Evolutionary conservation across 2,329 filamentous ascomycete species (phyloP).

Genomic region (Epichloe sibirici): DNA sequence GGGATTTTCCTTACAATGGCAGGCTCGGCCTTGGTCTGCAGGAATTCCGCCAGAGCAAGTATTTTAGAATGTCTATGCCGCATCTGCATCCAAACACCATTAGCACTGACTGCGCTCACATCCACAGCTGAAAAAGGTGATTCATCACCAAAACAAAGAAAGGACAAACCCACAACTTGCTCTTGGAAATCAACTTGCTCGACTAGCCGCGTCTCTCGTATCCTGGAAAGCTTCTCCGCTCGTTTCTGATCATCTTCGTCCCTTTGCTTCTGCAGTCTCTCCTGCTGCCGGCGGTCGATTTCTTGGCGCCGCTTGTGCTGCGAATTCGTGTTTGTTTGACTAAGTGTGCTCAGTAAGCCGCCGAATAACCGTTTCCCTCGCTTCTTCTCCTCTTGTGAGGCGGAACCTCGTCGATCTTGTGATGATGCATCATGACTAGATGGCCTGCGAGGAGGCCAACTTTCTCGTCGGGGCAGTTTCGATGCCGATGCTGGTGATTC

Average conservation of each 20-base stretch:
- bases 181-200: constrained; percentile 69
- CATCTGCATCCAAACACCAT: constrained; percentile 49
- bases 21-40: constrained; percentile 61
- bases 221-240: constrained; percentile 50
- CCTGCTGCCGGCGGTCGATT: constrained; percentile 71
- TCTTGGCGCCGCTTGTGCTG: constrained; percentile 62
- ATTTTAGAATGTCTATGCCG: constrained; percentile 59
- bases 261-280: constrained; percentile 60
- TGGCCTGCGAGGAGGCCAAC: constrained; percentile 4
- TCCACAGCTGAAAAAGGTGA: background rate
- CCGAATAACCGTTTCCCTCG: constrained; percentile 80
- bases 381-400: constrained; percentile 61
- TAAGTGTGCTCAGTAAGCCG: constrained; percentile 64
- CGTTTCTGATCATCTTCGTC: constrained; percentile 57
- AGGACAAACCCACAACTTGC: constrained; percentile 45
- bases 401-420: constrained; percentile 13
- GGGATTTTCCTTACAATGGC: constrained; percentile 47
- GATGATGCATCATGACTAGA: background rate
- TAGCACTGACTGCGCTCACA: background rate
- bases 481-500: background rate
- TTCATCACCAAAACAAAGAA: background rate
- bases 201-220: constrained; percentile 46
- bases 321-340: constrained; percentile 52
- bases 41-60: constrained; percentile 57
- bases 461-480: background rate